phyloP scores from a whole-genome alignment of 139 green algal species.

The Chlorella sp. region DNA sequence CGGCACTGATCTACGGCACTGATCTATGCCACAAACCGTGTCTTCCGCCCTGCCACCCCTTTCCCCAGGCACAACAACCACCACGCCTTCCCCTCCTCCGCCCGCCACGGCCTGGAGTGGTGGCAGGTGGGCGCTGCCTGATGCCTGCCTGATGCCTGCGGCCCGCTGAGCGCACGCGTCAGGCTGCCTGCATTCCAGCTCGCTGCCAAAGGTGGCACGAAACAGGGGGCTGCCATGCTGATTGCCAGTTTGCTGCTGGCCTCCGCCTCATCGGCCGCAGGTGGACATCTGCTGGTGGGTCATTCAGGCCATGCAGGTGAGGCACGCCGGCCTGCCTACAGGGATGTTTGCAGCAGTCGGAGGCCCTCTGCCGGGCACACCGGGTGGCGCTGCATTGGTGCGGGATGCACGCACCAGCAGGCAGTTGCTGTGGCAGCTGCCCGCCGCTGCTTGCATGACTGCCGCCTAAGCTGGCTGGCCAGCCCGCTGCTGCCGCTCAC shows the following conservation, averaged over 20 bases:
- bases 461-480: no score
- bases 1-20: no score
- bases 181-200: neutral
- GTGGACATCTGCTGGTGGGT: conserved; percentile 22
- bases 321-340: neutral
- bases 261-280: neutral
- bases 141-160: no score
- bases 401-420: no score
- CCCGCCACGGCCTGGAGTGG: conserved; percentile 89
- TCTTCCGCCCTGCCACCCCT: neutral
- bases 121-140: conserved; percentile 61
- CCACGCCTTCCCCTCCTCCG: conserved; percentile 87
- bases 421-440: no score
- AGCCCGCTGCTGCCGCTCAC: no score
- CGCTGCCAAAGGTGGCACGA: neutral
- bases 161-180: neutral
- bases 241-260: neutral
- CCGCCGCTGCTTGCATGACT: no score
- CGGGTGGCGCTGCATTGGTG: no score
- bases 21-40: no score
- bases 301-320: conserved; percentile 23
- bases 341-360: no score
- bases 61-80: conserved; percentile 92
- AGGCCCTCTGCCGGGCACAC: no score
- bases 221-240: neutral